Conservation (phyloP, 176 grass and related monocot genomes). For the Leersia perrieri region DNA sequence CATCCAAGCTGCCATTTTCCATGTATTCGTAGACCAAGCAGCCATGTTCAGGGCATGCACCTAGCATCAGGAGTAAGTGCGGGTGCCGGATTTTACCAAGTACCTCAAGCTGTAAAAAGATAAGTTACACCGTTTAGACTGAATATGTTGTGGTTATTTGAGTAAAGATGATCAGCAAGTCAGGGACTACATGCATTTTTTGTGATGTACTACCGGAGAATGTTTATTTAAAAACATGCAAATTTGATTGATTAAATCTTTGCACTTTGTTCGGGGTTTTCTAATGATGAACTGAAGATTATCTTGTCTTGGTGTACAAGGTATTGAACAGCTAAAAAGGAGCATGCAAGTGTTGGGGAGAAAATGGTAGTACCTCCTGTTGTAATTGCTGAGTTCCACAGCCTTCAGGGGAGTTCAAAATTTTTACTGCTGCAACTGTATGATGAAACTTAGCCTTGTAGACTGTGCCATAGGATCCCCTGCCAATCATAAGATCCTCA, state of each 20-base stretch:
- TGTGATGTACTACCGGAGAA: background rate
- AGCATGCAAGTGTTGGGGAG: background rate
- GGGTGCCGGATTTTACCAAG: conserved; percentile 80
- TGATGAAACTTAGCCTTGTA: conserved; percentile 84
- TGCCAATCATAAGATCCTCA: conserved; percentile 56
- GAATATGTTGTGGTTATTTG: background rate
- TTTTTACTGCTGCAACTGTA: conserved; percentile 74
- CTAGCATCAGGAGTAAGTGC: conserved; percentile 79
- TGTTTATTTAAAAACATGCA: background rate
- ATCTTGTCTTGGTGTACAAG: background rate
- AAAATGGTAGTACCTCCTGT: conserved; percentile 67
- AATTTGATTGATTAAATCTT: background rate
- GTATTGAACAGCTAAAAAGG: background rate
- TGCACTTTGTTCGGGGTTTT: background rate
- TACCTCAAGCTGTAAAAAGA: conserved; percentile 68
- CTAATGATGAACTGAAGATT: background rate
- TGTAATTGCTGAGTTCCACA: conserved; percentile 65
- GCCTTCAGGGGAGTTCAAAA: conserved; percentile 67
- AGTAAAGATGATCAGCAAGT: conserved; percentile 4
- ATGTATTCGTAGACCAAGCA: conserved; percentile 75
- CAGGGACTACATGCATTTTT: background rate
- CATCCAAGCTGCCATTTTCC: conserved; percentile 82
- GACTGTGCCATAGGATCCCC: conserved; percentile 80
- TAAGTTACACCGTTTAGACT: background rate
- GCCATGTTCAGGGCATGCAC: conserved; percentile 77